A percentile compares a stretch with the other conserved stretches of the same genome.
These are phyloP conservation scores for Gynochthodes officinalis DNA, from an alignment of 257 asterid genomes.

Conservation along the genomic window DNA sequence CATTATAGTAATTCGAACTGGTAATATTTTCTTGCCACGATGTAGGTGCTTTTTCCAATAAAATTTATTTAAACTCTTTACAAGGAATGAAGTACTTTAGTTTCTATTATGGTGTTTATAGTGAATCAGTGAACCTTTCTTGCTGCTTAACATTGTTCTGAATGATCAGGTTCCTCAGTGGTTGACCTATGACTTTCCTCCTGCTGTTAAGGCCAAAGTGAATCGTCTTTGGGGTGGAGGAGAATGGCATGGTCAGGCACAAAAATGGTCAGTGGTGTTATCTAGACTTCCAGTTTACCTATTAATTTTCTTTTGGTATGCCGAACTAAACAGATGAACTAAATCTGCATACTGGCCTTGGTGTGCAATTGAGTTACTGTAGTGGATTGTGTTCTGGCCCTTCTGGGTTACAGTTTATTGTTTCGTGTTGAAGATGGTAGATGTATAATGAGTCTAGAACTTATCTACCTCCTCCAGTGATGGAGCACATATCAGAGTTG, in stretches of 20 bases:
- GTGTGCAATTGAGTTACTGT: not conserved
- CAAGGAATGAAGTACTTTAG: not conserved
- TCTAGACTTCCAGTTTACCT: not conserved
- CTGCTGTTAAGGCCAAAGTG: slow-evolving; percentile 93
- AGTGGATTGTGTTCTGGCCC: not conserved
- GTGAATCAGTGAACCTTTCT: not conserved
- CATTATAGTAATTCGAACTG: not conserved
- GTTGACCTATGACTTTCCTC: slow-evolving; percentile 95
- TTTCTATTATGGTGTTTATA: not conserved
- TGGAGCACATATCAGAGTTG: not conserved
- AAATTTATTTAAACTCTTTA: not conserved
- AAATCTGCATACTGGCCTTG: not conserved
- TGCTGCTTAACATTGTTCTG: slow-evolving; percentile 18
- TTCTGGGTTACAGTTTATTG: not conserved
- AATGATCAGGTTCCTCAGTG: slow-evolving; percentile 74
- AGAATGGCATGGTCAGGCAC: slow-evolving; percentile 99
- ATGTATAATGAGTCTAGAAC: not conserved
- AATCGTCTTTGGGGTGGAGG: slow-evolving; percentile 99
- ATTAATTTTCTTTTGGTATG: not conserved
- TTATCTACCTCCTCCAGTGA: not conserved
- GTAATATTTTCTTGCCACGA: not conserved
- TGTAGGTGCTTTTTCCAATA: not conserved
- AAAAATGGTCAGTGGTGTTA: slow-evolving; percentile 63
- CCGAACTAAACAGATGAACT: not conserved
- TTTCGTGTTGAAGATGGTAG: not conserved